phyloP scores from a whole-genome alignment of 768 basidiomycete genomes.

The Flagelloscypha sp. region DNA sequence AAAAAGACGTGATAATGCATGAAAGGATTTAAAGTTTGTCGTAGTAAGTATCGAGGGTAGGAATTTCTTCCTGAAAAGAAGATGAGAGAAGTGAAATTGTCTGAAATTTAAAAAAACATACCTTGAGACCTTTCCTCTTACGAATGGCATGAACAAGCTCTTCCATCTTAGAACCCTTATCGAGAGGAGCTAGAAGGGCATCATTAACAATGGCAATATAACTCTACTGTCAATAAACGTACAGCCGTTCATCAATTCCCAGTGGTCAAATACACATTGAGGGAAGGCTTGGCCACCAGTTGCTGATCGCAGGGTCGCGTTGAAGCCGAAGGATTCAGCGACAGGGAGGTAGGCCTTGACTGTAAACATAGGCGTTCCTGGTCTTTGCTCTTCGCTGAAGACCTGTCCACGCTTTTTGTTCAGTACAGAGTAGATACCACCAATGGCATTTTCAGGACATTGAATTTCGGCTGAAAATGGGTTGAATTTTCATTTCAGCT shows the following conservation, averaged over 20 bases:
- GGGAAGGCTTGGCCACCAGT: conserved; percentile 99
- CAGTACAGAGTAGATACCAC: conserved; percentile 89
- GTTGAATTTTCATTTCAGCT: background rate
- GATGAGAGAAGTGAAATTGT: conserved; percentile 5
- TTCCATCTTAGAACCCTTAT: conserved; percentile 90
- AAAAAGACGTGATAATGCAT: no score
- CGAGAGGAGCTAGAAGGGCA: conserved; percentile 52
- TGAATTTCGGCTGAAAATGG: conserved; percentile 79
- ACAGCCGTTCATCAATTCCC: conserved; percentile 81
- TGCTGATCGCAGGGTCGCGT: conserved; percentile 85
- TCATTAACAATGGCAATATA: conserved; percentile 6
- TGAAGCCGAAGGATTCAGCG: conserved; percentile 94
- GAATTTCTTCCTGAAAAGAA: conserved; percentile 67
- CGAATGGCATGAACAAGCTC: conserved; percentile 77
- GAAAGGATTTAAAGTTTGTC: conserved; percentile 67
- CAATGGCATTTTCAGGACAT: conserved; percentile 94
- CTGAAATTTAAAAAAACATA: conserved; percentile 17
- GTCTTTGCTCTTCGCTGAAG: conserved; percentile 93
- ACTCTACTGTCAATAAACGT: conserved; percentile 20
- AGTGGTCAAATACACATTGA: conserved; percentile 89
- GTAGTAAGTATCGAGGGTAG: conserved; percentile 82
- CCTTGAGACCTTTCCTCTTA: conserved; percentile 92
- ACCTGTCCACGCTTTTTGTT: conserved; percentile 99
- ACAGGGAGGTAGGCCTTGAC: conserved; percentile 96
- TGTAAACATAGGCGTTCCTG: conserved; percentile 98